A percentile compares a stretch with the other conserved stretches of the same genome.
Evolutionary conservation across 441 rosid genomes (phyloP).

Genomic region (Jatropha podagrica): DNA sequence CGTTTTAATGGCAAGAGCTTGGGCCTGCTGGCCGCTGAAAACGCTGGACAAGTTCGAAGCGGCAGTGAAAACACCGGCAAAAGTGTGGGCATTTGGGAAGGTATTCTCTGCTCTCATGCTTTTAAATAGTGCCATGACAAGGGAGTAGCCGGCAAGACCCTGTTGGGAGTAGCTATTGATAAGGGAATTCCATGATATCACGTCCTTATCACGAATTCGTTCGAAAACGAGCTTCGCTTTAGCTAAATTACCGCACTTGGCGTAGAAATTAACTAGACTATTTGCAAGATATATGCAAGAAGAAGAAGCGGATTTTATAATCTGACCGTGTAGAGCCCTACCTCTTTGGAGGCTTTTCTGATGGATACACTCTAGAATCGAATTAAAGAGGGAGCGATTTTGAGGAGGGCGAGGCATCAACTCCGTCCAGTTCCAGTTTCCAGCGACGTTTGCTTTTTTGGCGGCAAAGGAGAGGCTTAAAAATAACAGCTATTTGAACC

Average conservation of each 20-base stretch:
- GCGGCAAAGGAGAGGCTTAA: not conserved
- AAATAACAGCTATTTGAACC: not conserved
- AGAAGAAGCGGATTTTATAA: slow-evolving; percentile 39
- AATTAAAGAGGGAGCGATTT: slow-evolving; percentile 40
- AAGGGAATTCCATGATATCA: slow-evolving; percentile 79
- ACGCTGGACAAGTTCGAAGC: slow-evolving; percentile 41
- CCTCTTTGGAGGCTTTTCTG: slow-evolving; percentile 51
- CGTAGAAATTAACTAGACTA: slow-evolving; percentile 65
- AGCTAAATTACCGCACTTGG: slow-evolving; percentile 55
- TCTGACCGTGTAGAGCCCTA: slow-evolving; percentile 56
- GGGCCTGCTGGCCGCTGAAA: slow-evolving; percentile 58
- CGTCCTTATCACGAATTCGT: slow-evolving; percentile 47
- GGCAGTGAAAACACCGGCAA: slow-evolving; percentile 68
- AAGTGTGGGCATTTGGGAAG: slow-evolving; percentile 75
- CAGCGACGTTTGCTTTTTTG: not conserved
- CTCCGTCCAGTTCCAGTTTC: not conserved
- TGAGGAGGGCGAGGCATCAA: slow-evolving; percentile 39
- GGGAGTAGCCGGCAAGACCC: slow-evolving; percentile 39
- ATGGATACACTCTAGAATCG: slow-evolving; percentile 42
- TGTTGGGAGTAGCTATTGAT: slow-evolving; percentile 68
- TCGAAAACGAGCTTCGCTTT: slow-evolving; percentile 59
- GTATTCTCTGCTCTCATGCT: slow-evolving; percentile 59
- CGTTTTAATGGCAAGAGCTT: slow-evolving; percentile 56
- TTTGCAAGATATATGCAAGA: slow-evolving; percentile 51
- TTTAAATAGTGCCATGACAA: slow-evolving; percentile 54